phyloP scores from a whole-genome alignment of 1,139 yeast species.

The Lodderomyces beijingensis region DNA sequence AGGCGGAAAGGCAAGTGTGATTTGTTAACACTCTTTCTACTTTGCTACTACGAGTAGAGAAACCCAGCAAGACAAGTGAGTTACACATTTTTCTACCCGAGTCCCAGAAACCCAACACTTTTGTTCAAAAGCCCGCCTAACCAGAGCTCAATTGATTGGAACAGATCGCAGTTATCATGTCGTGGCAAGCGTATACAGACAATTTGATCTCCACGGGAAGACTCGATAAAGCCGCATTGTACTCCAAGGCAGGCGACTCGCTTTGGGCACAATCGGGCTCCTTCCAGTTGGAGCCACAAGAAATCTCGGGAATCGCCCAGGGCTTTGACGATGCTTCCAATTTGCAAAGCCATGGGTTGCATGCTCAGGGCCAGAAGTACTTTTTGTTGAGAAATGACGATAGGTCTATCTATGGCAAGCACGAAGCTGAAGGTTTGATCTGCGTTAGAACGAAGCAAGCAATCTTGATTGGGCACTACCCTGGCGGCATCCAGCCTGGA shows the following conservation, averaged over 20 bases:
- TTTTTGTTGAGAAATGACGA: slow-evolving; percentile 87
- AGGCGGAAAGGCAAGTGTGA: too few species aligned
- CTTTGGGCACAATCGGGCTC: slow-evolving; percentile 87
- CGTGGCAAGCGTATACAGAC: slow-evolving; percentile 84
- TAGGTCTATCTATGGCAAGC: slow-evolving; percentile 91
- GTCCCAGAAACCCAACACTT: too few species aligned
- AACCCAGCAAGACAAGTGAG: too few species aligned
- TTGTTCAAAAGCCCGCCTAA: too few species aligned
- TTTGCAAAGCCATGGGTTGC: slow-evolving; percentile 82
- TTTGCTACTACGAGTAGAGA: too few species aligned
- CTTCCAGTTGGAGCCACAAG: slow-evolving; percentile 63
- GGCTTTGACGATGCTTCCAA: slow-evolving; percentile 79
- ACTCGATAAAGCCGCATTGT: slow-evolving; percentile 87
- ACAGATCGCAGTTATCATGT: too few species aligned
- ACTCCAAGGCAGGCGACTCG: slow-evolving; percentile 91
- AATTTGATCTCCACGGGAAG: slow-evolving; percentile 82
- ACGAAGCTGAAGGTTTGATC: slow-evolving; percentile 78
- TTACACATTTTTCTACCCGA: too few species aligned
- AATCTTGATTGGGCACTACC: slow-evolving; percentile 89
- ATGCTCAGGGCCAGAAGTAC: slow-evolving; percentile 80
- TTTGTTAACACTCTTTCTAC: too few species aligned
- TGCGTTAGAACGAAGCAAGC: slow-evolving; percentile 95
- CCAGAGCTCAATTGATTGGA: too few species aligned
- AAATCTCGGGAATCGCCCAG: slow-evolving; percentile 66
- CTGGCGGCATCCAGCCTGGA: slow-evolving; percentile 85